Evolutionary conservation across 805 yeast genomes (phyloP).

Genomic region (Wickerhamomyces canadensis): DNA sequence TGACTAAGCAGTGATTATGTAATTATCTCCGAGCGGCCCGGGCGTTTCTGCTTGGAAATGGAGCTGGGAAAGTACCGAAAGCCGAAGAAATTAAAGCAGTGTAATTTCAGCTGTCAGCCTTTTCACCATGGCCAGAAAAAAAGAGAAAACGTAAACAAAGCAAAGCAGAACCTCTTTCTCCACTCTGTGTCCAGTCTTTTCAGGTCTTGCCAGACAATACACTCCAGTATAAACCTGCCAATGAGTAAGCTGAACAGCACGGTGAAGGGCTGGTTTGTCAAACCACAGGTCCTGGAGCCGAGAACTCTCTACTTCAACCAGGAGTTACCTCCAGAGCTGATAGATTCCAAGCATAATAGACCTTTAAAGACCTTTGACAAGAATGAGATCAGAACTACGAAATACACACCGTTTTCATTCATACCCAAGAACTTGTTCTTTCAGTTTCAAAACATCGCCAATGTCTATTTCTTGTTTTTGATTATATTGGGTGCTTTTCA

Average conservation of each 20-base stretch:
- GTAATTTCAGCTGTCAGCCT: too few relatives aligned
- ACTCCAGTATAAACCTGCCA: too few relatives aligned
- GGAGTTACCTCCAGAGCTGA: slow-evolving; percentile 1
- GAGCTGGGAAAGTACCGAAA: too few relatives aligned
- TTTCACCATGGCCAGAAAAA: too few relatives aligned
- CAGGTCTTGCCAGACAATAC: too few relatives aligned
- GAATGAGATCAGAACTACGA: slow-evolving; percentile 91
- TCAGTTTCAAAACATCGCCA: slow-evolving; percentile 89
- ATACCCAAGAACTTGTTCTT: slow-evolving; percentile 75
- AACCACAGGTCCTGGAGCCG: slow-evolving; percentile 1
- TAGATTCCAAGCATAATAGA: slow-evolving; percentile 4
- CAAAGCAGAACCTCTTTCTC: too few relatives aligned
- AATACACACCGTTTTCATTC: slow-evolving; percentile 86
- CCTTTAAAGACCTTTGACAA: slow-evolving; percentile 4
- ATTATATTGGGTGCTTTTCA: slow-evolving; percentile 74
- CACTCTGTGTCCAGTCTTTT: too few relatives aligned
- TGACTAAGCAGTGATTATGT: too few relatives aligned
- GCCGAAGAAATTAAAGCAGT: too few relatives aligned
- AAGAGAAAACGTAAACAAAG: too few relatives aligned
- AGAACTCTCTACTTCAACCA: slow-evolving; percentile 5
- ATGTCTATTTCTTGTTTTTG: slow-evolving; percentile 75
- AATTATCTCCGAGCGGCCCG: too few relatives aligned
- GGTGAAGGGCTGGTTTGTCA: slow-evolving; percentile 1
- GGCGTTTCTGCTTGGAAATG: too few relatives aligned
- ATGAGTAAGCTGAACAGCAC: background rate